Evolutionary conservation across 345 rosid species (phyloP).

Genomic region (Jatropha curcas): DNA sequence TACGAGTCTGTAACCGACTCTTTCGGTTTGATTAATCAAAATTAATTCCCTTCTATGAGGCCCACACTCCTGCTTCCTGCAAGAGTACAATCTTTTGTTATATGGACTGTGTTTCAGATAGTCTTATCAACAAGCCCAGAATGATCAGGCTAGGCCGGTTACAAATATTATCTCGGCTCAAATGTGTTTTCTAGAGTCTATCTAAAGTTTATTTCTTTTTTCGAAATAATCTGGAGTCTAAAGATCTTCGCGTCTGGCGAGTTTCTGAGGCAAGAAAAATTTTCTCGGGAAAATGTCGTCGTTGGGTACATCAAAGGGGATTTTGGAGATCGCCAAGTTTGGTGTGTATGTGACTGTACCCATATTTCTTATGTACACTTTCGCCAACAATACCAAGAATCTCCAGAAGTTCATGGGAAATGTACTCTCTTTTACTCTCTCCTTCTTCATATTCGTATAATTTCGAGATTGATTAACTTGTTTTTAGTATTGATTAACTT

Average conservation of each 20-base stretch:
- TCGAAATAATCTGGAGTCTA: no score
- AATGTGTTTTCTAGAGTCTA: no score
- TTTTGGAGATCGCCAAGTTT: slow-evolving; percentile 81
- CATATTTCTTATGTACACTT: slow-evolving; percentile 67
- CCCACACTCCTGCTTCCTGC: no score
- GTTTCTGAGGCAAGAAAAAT: not conserved
- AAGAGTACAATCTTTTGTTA: no score
- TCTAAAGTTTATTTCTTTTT: no score
- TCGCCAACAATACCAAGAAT: slow-evolving; percentile 79
- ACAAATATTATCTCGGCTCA: not conserved
- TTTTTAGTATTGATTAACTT: not conserved
- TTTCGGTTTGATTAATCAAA: no score
- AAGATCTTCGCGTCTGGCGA: not conserved
- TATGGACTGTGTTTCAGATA: no score
- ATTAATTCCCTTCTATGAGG: no score
- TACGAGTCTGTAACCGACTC: no score
- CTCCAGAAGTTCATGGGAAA: slow-evolving; percentile 84
- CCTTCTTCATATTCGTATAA: not conserved
- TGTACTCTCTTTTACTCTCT: slow-evolving; percentile 36
- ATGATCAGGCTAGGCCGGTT: no score
- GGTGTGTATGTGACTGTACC: slow-evolving; percentile 76
- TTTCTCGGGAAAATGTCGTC: slow-evolving; percentile 50
- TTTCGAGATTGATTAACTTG: not conserved
- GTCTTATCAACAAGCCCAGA: no score
- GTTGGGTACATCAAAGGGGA: slow-evolving; percentile 68